A percentile compares a stretch with the other conserved stretches of the same genome.
Conservation (phyloP, 2,329 filamentous ascomycete species). For the Curvularia sp. region DNA sequence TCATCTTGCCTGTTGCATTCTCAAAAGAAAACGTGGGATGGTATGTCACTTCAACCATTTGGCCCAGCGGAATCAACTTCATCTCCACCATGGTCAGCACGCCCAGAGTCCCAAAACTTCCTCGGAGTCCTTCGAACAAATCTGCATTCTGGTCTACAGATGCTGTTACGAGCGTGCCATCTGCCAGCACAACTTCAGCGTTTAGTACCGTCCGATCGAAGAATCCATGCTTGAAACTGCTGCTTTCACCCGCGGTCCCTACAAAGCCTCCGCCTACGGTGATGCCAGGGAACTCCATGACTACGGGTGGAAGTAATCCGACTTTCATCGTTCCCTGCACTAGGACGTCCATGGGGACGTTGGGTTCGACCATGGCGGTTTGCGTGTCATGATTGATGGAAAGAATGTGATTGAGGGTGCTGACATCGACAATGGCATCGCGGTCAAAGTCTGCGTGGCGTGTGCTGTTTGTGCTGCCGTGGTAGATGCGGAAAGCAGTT, state of each 20-base stretch:
- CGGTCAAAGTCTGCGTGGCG: conserved; percentile 57
- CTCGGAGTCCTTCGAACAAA: conserved; percentile 66
- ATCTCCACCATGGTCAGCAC: conserved; percentile 68
- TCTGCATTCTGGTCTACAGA: conserved; percentile 59
- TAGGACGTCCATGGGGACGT: conserved; percentile 71
- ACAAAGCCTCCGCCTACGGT: conserved; percentile 72
- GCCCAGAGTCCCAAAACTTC: conserved; percentile 67
- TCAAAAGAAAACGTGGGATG: conserved; percentile 61
- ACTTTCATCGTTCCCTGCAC: conserved; percentile 63
- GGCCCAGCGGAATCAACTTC: conserved; percentile 59
- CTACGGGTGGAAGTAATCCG: conserved; percentile 67
- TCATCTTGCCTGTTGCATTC: conserved; percentile 58
- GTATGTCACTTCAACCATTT: conserved; percentile 69
- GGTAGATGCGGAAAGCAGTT: conserved; percentile 61
- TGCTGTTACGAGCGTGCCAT: conserved; percentile 62
- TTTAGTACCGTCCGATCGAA: conserved; percentile 69
- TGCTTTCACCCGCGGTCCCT: conserved; percentile 72
- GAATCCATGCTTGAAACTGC: conserved; percentile 70
- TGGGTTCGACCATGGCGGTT: conserved; percentile 71
- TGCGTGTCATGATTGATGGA: conserved; percentile 60
- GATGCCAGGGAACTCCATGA: conserved; percentile 76
- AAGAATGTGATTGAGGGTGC: conserved; percentile 67
- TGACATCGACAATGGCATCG: conserved; percentile 67
- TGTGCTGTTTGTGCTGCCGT: conserved; percentile 79
- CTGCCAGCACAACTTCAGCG: conserved; percentile 69